Base-by-base conservation (phyloP, 306 rosid genomes). In the Notholithocarpus densiflorus region DNA sequence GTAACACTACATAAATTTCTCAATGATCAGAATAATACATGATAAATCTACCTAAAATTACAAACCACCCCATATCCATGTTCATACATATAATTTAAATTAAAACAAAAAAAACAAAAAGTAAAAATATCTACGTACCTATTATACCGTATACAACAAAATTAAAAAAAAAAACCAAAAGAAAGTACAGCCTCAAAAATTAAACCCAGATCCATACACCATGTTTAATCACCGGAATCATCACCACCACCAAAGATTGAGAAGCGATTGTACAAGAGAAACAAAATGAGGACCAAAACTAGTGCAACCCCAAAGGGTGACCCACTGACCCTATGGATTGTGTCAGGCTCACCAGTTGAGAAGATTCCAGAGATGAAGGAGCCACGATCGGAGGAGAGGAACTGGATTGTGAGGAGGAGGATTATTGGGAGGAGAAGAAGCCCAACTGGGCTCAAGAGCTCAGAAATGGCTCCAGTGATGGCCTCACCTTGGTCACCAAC, bases 281-380 rank as follows among this genome's bases (percentile, higher is more conserved):
- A 54, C 29, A 95, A 56, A 12, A 93, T 27, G 78, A 95, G 87
- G 62, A 90, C 0, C 53, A 93, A 95, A 60, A 95, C 31, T 52
- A 95, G 86, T 0, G 98, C 98, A 2, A 95, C 99, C 73, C 99
- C 99, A 54, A 91, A 73, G 5, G 99, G 98, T 0, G 99, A 93
- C 13, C 99, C 99, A 59, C 88, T 88, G 23, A 84, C 86, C 0
- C 98, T 84, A 84, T 91, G 99, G 65, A 93, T 91, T 84, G 93
- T 40, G 57, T 91, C 94, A 1, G 98, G 99, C 17, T 93, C 96
- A 5, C 98, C 97, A 75, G 91, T 88, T 62, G 98, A 88, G 81
- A 91, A 95, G 5, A 95, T 65, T 68, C 85, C 9, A 19, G 90
- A 83, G 87, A 95, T 3, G 84, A 93, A 85, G 0, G 99, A 92